Base-by-base conservation (phyloP, 495 filamentous ascomycete genomes). In the Lentithecium fluviatile region DNA sequence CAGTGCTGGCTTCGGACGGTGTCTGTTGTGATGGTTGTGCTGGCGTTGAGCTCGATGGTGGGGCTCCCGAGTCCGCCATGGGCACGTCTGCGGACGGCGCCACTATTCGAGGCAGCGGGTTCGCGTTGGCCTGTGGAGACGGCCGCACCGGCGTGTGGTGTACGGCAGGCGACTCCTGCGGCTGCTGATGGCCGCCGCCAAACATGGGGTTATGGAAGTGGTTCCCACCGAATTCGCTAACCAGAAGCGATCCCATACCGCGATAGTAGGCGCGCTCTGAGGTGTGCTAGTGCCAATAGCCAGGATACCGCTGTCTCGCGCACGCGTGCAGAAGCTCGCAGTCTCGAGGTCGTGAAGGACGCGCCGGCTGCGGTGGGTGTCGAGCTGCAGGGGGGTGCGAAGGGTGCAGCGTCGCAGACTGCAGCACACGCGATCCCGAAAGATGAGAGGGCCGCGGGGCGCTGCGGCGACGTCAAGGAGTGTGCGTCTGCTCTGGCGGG, bases 121-220 rank as follows among this genome's bases (percentile, higher is more conserved):
- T 64, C 11, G 52, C 7, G 45, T 29, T 40, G 29, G 19, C 34
- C 20, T 68, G 65, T 15, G 60, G 47, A 11, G 64, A 65, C 24
- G 60, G 60, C 3, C 61, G 60, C 6, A 54, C 53, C 20, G 60
- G 42, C 15, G 47, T 34, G 21, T 68, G 65, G 26, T 70, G 65
- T 11, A 60, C 51, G 13, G 65, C 49, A 52, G 65, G 53, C 24
- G 65, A 68, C 40, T 70, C 68, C 48, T 67, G 67, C 42, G 65
- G 45, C 62, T 70, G 64, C 43, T 24, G 59, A 60, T 73, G 75
- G 68, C 77, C 73, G 61, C 74, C 76, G 73, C 77, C 79, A 58
- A 82, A 74, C 80, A 83, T 83, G 69, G 70, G 77, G 73, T 71
- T 71, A 32, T 63, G 62, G 52, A 63, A 64, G 60, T 64, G 59